A percentile compares a stretch with the other conserved stretches of the same genome.
phyloP scores from a whole-genome alignment of 2,329 filamentous ascomycete species.

The Gremmenia infestans region DNA sequence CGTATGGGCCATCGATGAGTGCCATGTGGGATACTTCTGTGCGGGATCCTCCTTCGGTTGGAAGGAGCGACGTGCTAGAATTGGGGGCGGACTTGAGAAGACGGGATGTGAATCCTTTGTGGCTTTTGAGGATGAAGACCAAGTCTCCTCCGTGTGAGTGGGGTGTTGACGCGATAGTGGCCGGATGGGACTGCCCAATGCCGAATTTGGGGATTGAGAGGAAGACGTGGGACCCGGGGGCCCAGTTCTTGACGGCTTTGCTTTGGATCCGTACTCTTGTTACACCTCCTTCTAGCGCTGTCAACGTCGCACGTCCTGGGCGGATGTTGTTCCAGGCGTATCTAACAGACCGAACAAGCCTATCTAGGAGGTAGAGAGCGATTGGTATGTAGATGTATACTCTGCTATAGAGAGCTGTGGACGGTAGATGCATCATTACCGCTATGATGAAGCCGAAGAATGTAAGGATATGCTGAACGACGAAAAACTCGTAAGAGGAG shows the following conservation, averaged over 20 bases:
- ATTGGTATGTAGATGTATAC: slow-evolving; percentile 27
- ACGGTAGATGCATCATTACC: slow-evolving; percentile 32
- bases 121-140: slow-evolving; percentile 53
- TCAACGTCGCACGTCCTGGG: slow-evolving; percentile 24
- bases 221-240: slow-evolving; percentile 52
- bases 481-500: slow-evolving; percentile 64
- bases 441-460: slow-evolving; percentile 35
- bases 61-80: slow-evolving; percentile 12
- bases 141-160: slow-evolving; percentile 52
- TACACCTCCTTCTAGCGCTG: slow-evolving; percentile 31
- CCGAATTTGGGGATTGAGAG: slow-evolving; percentile 54
- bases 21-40: slow-evolving; percentile 32
- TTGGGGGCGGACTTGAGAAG: slow-evolving; percentile 41
- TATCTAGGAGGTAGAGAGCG: slow-evolving; percentile 21
- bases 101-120: slow-evolving; percentile 52
- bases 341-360: slow-evolving; percentile 24
- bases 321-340: slow-evolving; percentile 32
- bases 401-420: slow-evolving; percentile 29
- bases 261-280: slow-evolving; percentile 34
- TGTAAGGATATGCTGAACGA: slow-evolving; percentile 61
- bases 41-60: slow-evolving; percentile 7
- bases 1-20: slow-evolving; percentile 54
- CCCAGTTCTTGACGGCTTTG: slow-evolving; percentile 33
- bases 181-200: slow-evolving; percentile 52
- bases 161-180: slow-evolving; percentile 52